Conservation (phyloP, 805 yeast genomes). For the Candida sakaeoensis region DNA sequence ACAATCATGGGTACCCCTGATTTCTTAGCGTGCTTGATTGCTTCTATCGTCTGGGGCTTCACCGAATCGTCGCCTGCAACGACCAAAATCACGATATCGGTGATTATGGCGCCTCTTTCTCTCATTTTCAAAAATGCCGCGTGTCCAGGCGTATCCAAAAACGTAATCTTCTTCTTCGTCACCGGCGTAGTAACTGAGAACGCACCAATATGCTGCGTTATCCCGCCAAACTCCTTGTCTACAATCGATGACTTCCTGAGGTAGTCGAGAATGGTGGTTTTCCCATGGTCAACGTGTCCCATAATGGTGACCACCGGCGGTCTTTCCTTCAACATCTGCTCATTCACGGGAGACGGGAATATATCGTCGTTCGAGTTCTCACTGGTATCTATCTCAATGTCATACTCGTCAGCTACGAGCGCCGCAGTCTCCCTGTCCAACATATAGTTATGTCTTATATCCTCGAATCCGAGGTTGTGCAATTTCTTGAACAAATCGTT, state of each 20-base stretch:
- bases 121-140: conserved; percentile 96
- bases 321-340: conserved; percentile 52
- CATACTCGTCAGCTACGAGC: conserved; percentile 84
- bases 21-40: conserved; percentile 84
- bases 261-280: conserved; percentile 87
- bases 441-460: conserved; percentile 69
- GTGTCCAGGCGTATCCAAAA: conserved; percentile 97
- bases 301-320: conserved; percentile 96
- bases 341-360: conserved; percentile 47
- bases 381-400: conserved; percentile 55
- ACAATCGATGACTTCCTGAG: conserved; percentile 83
- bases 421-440: conserved; percentile 83
- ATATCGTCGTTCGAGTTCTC: conserved; percentile 64
- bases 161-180: conserved; percentile 75
- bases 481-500: conserved; percentile 56
- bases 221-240: conserved; percentile 87
- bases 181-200: conserved; percentile 80
- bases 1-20: conserved; percentile 83
- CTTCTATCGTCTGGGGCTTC: conserved; percentile 96
- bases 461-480: conserved; percentile 68
- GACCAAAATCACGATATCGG: conserved; percentile 88
- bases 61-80: conserved; percentile 98
- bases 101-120: conserved; percentile 90
- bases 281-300: conserved; percentile 99
- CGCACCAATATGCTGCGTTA: conserved; percentile 97